Evolutionary conservation across 2,329 filamentous ascomycete species (phyloP).

Genomic region (Phoma sp.): DNA sequence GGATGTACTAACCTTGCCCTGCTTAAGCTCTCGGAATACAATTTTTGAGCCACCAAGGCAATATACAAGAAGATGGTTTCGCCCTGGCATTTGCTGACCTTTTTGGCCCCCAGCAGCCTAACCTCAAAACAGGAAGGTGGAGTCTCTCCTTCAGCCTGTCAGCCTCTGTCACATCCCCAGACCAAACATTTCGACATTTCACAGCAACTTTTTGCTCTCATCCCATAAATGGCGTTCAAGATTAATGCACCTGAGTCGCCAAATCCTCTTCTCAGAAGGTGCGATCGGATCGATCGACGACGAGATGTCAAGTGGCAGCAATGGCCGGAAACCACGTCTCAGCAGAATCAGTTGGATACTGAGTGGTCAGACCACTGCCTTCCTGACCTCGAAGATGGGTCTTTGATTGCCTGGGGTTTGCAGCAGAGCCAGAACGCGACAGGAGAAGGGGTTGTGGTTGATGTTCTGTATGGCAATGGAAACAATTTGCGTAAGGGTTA

Average conservation of each 20-base stretch:
- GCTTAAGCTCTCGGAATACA: too few relatives aligned
- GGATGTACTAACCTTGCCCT: too few relatives aligned
- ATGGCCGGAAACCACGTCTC: not conserved
- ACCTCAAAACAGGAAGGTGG: not conserved
- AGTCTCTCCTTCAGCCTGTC: not conserved
- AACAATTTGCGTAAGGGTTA: not conserved
- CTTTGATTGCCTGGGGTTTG: not conserved
- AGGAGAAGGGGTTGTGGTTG: not conserved
- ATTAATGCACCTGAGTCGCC: not conserved
- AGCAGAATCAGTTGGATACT: not conserved
- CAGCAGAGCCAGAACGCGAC: not conserved
- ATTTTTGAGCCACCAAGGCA: too few relatives aligned
- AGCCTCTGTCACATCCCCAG: not conserved
- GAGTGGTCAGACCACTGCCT: not conserved
- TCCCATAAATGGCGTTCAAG: not conserved
- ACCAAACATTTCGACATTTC: too few relatives aligned
- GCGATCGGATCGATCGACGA: not conserved
- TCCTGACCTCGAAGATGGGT: constrained; percentile 3
- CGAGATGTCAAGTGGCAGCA: constrained; percentile 1
- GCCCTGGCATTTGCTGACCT: too few relatives aligned
- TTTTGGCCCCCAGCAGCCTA: constrained; percentile 10
- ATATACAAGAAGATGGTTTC: too few relatives aligned
- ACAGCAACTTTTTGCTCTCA: not conserved
- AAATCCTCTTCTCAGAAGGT: not conserved
- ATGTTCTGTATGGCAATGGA: not conserved